Conservation (phyloP, 225 moss, liverwort and hornwort genomes). For the Polytrichum formosum region DNA sequence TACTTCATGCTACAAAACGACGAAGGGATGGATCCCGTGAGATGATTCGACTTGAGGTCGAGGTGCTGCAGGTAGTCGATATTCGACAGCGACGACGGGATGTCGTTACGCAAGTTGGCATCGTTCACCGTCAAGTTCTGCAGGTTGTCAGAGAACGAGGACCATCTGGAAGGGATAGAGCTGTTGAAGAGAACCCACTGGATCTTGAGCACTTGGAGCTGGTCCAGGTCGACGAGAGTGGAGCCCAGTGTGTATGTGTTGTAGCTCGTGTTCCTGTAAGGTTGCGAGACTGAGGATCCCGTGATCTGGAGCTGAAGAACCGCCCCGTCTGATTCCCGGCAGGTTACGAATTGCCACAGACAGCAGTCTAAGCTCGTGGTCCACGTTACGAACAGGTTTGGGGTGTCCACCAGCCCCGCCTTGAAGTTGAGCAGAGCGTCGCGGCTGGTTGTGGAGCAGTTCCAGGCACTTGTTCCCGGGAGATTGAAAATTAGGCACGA, state of each 20-base stretch:
- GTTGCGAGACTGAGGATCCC: constrained; percentile 25
- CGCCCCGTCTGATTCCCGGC: constrained; percentile 40
- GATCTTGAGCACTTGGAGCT: constrained; percentile 39
- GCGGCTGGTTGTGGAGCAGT: constrained; percentile 26
- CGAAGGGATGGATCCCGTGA: constrained; percentile 51
- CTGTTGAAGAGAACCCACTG: constrained; percentile 43
- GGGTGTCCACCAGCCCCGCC: constrained; percentile 24
- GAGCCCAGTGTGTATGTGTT: constrained; percentile 3
- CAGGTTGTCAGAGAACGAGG: constrained; percentile 30
- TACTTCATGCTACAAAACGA: constrained; percentile 27
- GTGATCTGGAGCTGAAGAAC: constrained; percentile 22
- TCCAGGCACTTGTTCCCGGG: constrained; percentile 37
- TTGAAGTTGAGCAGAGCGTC: constrained; percentile 37
- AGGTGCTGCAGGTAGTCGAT: constrained; percentile 34
- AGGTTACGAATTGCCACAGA: constrained; percentile 31
- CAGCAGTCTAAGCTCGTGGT: constrained; percentile 27
- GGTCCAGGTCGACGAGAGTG: constrained; percentile 17
- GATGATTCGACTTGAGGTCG: constrained; percentile 42
- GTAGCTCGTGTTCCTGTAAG: constrained; percentile 16
- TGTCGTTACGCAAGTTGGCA: constrained; percentile 44
- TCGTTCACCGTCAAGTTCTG: constrained; percentile 40
- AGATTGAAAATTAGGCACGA: neutral
- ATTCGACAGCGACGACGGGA: constrained; percentile 41
- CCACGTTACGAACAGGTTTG: constrained; percentile 37
- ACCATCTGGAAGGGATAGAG: constrained; percentile 37